phyloP scores from a whole-genome alignment of 331 rosid genomes.

The Rhamnella rubrinervis region DNA sequence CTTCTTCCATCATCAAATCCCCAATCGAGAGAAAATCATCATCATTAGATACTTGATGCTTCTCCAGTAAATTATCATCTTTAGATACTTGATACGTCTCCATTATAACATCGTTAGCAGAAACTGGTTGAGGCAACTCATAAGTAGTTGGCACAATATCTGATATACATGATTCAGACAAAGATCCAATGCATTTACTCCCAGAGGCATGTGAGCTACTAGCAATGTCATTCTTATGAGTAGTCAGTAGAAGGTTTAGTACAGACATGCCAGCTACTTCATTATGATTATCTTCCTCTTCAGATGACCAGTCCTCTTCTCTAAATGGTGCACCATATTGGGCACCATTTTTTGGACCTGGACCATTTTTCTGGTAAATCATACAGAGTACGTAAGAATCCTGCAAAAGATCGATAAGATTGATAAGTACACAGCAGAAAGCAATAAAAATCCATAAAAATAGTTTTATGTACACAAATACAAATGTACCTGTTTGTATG shows the following conservation, averaged over 20 bases:
- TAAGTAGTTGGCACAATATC: slow-evolving; percentile 25
- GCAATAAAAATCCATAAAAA: not conserved
- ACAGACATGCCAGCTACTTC: slow-evolving; percentile 23
- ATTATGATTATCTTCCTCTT: slow-evolving; percentile 30
- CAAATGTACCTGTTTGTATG: too few relatives aligned
- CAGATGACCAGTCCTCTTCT: slow-evolving; percentile 70
- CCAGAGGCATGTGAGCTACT: slow-evolving; percentile 17
- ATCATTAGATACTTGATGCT: not conserved
- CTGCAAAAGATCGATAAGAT: slow-evolving; percentile 37
- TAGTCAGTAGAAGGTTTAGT: slow-evolving; percentile 4
- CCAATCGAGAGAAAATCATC: slow-evolving; percentile 25
- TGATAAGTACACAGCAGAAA: slow-evolving; percentile 4
- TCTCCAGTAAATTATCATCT: slow-evolving; percentile 21
- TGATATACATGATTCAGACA: slow-evolving; percentile 39
- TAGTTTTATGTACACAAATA: not conserved
- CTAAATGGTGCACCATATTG: slow-evolving; percentile 74
- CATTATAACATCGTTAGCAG: slow-evolving; percentile 5
- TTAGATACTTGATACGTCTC: slow-evolving; percentile 25
- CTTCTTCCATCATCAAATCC: slow-evolving; percentile 22
- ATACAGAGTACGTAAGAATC: slow-evolving; percentile 66
- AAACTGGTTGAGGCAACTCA: slow-evolving; percentile 19
- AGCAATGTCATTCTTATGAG: slow-evolving; percentile 12
- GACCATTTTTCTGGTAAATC: slow-evolving; percentile 67
- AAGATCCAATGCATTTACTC: slow-evolving; percentile 16
- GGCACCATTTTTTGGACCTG: slow-evolving; percentile 73